These are phyloP conservation scores for Diaporthe australafricana DNA, from an alignment of 2,329 filamentous ascomycete genomes.

Conservation along the genomic window DNA sequence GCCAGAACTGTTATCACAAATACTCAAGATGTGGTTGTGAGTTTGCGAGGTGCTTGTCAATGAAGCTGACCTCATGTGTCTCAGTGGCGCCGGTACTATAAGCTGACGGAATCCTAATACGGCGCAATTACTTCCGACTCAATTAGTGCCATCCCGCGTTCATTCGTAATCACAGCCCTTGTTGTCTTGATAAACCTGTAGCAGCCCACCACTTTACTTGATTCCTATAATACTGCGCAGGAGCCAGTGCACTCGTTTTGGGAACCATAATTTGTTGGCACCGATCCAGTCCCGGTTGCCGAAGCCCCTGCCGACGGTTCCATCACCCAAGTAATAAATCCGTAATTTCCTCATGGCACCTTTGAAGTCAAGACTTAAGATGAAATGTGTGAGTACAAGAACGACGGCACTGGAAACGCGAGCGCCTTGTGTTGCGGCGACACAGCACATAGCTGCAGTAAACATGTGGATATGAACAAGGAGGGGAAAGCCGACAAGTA, in stretches of 20 bases:
- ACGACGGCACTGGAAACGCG: not conserved
- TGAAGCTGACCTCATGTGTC: not conserved
- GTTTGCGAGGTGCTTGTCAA: not conserved
- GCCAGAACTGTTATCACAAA: not conserved
- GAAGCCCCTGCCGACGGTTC: not conserved
- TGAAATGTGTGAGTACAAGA: not conserved
- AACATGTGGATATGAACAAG: not conserved
- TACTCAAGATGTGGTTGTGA: not conserved
- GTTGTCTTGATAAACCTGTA: not conserved
- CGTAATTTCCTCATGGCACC: not conserved
- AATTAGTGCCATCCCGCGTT: not conserved
- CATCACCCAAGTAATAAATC: not conserved
- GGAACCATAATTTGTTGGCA: no score
- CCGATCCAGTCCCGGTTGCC: not conserved
- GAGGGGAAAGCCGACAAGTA: not conserved
- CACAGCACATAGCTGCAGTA: not conserved
- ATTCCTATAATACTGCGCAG: not conserved
- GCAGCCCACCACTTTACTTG: no score
- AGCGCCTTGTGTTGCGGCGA: not conserved
- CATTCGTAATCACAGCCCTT: not conserved
- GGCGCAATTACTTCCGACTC: slow-evolving; percentile 14
- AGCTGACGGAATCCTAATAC: slow-evolving; percentile 25
- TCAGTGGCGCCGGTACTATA: not conserved
- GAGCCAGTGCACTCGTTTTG: not conserved
- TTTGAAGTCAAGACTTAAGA: not conserved